Evolutionary conservation across 768 basidiomycete species (phyloP), one percentile per base, ranked within the genome.

Genomic region (Lentinula lateritia): DNA sequence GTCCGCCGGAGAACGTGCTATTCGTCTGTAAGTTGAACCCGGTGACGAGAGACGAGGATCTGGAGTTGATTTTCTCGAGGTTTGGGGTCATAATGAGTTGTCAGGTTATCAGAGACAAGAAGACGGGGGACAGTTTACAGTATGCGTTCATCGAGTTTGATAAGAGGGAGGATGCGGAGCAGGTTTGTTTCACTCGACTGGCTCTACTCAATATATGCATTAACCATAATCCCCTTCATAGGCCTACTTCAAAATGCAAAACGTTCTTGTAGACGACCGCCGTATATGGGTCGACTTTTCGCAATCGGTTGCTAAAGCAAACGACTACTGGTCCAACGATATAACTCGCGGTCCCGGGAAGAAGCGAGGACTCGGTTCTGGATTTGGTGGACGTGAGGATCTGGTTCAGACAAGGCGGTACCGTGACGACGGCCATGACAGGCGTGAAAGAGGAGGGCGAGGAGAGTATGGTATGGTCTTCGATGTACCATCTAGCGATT

Each of bases 231-330:
- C 67, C 35, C 46, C 50, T 23, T 38, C 41, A 54, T 65, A 95
- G 90, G 97, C 93, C 8, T 99, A 98, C 73, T 95, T 98, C 78
- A 99, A 98, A 74, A 99, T 99, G 97, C 97, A 98, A 72, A 98
- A 98, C 68, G 97, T 98, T 0, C 78, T 99, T 10, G 91, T 99
- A 12, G 97, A 99, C 70, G 97, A 99, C 73, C 84, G 95, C 13
- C 86, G 97, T 12, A 98, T 99, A 68, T 98, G 96, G 93, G 96
- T 99, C 64, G 97, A 98, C 75, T 98, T 99, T 90, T 95, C 93
- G 7, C 95, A 98, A 80, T 97, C 95, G 13, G 96, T 99, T 54
- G 90, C 95, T 3, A 89, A 89, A 53, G 74, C 93, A 53, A 95
- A 96, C 71, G 85, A 76, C 9, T 71, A 76, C 12, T 95, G 93